A percentile compares a stretch with the other conserved stretches of the same genome.
phyloP scores from a whole-genome alignment of 2,329 filamentous ascomycete species.

The Pseudopithomyces maydicus region DNA sequence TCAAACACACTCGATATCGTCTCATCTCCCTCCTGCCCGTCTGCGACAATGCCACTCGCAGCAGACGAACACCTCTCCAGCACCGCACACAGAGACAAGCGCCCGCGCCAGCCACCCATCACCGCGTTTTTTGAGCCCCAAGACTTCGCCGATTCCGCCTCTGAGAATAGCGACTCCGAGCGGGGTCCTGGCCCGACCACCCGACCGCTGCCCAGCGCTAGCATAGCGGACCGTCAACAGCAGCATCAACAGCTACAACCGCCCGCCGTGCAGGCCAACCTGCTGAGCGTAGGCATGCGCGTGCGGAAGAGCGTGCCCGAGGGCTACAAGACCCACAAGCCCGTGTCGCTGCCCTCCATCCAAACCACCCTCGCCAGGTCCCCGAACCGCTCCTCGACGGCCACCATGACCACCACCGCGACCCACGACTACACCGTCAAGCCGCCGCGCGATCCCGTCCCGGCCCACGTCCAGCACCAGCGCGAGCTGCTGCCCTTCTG shows the following conservation, averaged over 20 bases:
- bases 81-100: conserved; percentile 45
- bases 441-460: conserved; percentile 25
- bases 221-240: conserved; percentile 14
- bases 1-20: conserved; percentile 9
- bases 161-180: conserved; percentile 27
- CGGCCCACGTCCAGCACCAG: conserved; percentile 34
- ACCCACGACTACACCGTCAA: conserved; percentile 27
- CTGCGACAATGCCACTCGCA: conserved; percentile 24
- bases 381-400: conserved; percentile 16
- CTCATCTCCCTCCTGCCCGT: conserved; percentile 16
- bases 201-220: conserved; percentile 23
- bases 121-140: conserved; percentile 49
- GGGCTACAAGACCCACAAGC: conserved; percentile 81
- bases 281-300: conserved; percentile 93
- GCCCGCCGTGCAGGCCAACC: conserved; percentile 72
- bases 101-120: conserved; percentile 52
- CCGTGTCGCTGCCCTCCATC: conserved; percentile 27
- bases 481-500: conserved; percentile 80
- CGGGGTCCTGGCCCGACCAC: conserved; percentile 34
- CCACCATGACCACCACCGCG: conserved; percentile 11
- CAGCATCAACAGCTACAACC: conserved; percentile 54
- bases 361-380: conserved; percentile 30
- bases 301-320: conserved; percentile 91
- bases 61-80: conserved; percentile 11
- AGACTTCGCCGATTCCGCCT: conserved; percentile 15